Conservation (phyloP, 148 eudicot species). For the Gaultheria prostrata region DNA sequence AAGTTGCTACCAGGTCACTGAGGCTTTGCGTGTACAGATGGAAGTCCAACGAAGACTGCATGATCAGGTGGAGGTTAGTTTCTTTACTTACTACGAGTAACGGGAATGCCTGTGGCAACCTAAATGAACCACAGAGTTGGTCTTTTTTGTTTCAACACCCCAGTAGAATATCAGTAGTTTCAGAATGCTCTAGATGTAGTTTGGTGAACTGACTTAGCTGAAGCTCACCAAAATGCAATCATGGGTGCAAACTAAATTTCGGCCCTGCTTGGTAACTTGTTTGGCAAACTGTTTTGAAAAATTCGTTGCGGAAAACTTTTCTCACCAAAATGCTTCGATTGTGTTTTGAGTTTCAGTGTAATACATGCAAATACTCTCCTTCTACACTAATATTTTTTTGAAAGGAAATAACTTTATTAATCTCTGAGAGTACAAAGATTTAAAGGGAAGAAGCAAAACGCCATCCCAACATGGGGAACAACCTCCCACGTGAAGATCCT, state of each 20-base stretch:
- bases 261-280: neutral
- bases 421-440: too few relatives aligned
- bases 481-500: too few relatives aligned
- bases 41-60: slow-evolving; percentile 76
- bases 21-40: slow-evolving; percentile 80
- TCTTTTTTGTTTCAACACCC: neutral
- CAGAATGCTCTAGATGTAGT: neutral
- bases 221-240: neutral
- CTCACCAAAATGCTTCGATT: too few relatives aligned
- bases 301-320: neutral
- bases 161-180: neutral
- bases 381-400: too few relatives aligned
- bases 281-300: neutral
- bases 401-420: too few relatives aligned
- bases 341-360: too few relatives aligned
- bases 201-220: neutral
- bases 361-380: neutral
- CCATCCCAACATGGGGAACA: too few relatives aligned
- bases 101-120: neutral
- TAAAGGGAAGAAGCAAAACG: too few relatives aligned
- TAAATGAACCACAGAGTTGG: neutral
- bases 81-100: neutral
- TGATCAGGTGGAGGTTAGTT: slow-evolving; percentile 74
- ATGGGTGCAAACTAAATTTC: neutral
- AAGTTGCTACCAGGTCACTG: slow-evolving; percentile 77